phyloP scores from a whole-genome alignment of 1,139 yeast species.

The Candida sanyaensis region DNA sequence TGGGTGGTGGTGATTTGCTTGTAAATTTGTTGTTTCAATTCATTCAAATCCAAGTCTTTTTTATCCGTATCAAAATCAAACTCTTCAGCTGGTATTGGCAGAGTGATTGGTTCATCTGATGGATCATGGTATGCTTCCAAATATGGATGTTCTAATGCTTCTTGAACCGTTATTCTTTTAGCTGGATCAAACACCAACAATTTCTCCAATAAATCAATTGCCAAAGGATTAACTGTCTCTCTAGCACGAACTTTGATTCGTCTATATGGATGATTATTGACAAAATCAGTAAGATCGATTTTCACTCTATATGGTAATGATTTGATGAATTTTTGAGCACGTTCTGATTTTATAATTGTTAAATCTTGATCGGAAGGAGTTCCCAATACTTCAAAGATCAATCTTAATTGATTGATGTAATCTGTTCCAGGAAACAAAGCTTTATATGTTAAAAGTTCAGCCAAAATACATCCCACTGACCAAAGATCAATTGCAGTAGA shows the following conservation, averaged over 20 bases:
- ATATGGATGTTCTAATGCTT: slow-evolving; percentile 84
- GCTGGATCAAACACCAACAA: slow-evolving; percentile 80
- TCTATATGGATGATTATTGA: slow-evolving; percentile 23
- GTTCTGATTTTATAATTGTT: slow-evolving; percentile 72
- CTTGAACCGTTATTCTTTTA: slow-evolving; percentile 74
- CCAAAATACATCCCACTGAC: slow-evolving; percentile 95
- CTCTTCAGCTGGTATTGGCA: slow-evolving; percentile 72
- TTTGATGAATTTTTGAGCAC: slow-evolving; percentile 86
- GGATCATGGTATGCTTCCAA: slow-evolving; percentile 78
- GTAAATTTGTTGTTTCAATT: slow-evolving; percentile 70
- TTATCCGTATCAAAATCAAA: slow-evolving; percentile 81
- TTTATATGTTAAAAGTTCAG: slow-evolving; percentile 84
- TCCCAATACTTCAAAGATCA: slow-evolving; percentile 87
- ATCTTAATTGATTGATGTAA: slow-evolving; percentile 84
- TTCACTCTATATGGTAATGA: slow-evolving; percentile 52
- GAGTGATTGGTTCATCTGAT: slow-evolving; percentile 77
- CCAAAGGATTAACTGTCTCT: slow-evolving; percentile 56
- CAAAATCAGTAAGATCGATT: slow-evolving; percentile 14
- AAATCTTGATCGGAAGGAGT: slow-evolving; percentile 86
- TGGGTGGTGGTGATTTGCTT: slow-evolving; percentile 50
- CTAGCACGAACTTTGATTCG: slow-evolving; percentile 17
- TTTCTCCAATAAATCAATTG: slow-evolving; percentile 73
- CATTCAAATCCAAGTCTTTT: slow-evolving; percentile 67
- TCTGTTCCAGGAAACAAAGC: slow-evolving; percentile 96
- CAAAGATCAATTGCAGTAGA: slow-evolving; percentile 95